Evolutionary conservation across 2,329 filamentous ascomycete genomes (phyloP).

Genomic region (Ceratocystis ficicola): DNA sequence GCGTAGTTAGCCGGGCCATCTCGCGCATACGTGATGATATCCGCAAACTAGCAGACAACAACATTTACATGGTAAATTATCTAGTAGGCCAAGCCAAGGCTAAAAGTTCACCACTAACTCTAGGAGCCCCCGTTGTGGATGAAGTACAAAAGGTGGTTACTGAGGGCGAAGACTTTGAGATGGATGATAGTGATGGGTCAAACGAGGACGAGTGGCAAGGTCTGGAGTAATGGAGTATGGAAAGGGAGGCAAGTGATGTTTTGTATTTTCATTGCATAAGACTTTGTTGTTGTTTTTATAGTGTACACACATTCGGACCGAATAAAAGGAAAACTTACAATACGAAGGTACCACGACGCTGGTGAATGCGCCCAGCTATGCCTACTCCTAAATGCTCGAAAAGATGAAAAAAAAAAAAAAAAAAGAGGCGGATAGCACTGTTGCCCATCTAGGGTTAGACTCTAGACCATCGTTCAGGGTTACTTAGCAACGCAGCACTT

Average conservation of each 20-base stretch:
- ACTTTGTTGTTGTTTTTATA: conserved; percentile 18
- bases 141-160: conserved; percentile 23
- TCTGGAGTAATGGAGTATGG: conserved; percentile 18
- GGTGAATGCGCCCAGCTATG: neutral
- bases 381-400: too few relatives aligned
- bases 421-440: too few relatives aligned
- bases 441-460: too few relatives aligned
- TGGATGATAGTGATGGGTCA: conserved; percentile 30
- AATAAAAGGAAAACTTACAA: conserved; percentile 8
- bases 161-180: conserved; percentile 27
- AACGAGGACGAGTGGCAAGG: conserved; percentile 26
- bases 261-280: conserved; percentile 14
- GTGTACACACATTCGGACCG: conserved; percentile 22
- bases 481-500: too few relatives aligned
- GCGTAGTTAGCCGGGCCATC: conserved; percentile 70
- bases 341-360: neutral
- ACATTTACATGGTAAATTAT: conserved; percentile 81
- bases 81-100: conserved; percentile 43
- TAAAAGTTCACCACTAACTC: conserved; percentile 25
- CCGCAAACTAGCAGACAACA: conserved; percentile 71
- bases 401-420: too few relatives aligned
- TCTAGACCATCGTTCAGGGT: too few relatives aligned
- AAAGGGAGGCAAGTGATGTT: neutral
- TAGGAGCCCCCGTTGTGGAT: conserved; percentile 23
- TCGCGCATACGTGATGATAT: conserved; percentile 71